phyloP scores from a whole-genome alignment of 441 rosid species.

The Raphanus hybrid region DNA sequence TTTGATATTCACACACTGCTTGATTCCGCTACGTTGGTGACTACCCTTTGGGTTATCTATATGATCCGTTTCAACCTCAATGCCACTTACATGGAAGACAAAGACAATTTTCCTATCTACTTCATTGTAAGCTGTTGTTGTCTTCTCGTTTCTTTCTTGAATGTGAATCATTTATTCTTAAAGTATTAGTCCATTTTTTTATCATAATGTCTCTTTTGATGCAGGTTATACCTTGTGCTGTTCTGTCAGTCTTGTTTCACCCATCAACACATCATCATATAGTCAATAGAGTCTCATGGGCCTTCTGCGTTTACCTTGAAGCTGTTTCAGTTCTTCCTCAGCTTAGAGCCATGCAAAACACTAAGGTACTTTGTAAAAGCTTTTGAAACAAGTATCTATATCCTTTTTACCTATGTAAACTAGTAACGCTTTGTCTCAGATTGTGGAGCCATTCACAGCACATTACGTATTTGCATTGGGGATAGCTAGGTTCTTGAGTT shows the following conservation, averaged over 20 bases:
- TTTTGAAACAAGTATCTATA: background rate
- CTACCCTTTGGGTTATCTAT: conserved; percentile 70
- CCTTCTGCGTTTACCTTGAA: conserved; percentile 77
- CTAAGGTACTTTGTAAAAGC: conserved; percentile 49
- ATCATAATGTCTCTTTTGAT: too few species aligned
- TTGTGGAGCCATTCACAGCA: conserved; percentile 71
- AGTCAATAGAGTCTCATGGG: conserved; percentile 64
- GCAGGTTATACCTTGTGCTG: conserved; percentile 59
- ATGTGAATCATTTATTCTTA: too few species aligned
- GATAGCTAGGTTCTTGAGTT: conserved; percentile 68
- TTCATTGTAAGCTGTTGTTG: conserved; percentile 53
- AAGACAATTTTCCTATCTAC: conserved; percentile 63
- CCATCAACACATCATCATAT: conserved; percentile 61
- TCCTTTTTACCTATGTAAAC: background rate
- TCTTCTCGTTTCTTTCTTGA: background rate
- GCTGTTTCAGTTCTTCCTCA: conserved; percentile 74
- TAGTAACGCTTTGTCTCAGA: conserved; percentile 43
- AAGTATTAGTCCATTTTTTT: too few species aligned
- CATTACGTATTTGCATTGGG: conserved; percentile 73
- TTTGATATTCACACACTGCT: conserved; percentile 70
- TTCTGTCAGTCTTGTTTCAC: conserved; percentile 57
- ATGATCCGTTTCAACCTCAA: conserved; percentile 64
- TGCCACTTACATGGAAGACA: conserved; percentile 65
- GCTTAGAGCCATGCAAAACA: conserved; percentile 73
- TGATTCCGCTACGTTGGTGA: conserved; percentile 60